phyloP scores from a whole-genome alignment of 164 flowering plant genomes.

The Stephania japonica region DNA sequence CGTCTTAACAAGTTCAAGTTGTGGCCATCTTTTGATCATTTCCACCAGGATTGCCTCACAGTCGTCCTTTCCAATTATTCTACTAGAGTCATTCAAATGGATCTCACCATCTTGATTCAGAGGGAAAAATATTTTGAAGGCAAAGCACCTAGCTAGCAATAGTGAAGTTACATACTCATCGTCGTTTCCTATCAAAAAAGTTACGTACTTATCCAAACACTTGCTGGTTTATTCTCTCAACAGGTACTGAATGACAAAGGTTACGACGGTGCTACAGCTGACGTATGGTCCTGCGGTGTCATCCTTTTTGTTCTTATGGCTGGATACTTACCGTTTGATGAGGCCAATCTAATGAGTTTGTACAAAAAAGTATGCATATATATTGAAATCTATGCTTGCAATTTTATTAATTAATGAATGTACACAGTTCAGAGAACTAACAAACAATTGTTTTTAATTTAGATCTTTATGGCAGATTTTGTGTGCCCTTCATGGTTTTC shows the following conservation, averaged over 20 bases:
- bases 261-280: constrained; percentile 83
- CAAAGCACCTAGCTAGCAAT: background rate
- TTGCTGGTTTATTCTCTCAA: background rate
- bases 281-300: constrained; percentile 97
- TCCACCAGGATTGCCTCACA: too few species aligned
- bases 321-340: constrained; percentile 94
- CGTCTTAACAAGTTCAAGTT: too few species aligned
- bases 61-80: too few species aligned
- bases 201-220: too few species aligned
- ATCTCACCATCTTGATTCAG: background rate
- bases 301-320: constrained; percentile 95
- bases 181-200: background rate
- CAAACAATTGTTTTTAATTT: constrained; percentile 17
- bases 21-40: too few species aligned
- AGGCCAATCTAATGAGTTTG: constrained; percentile 53
- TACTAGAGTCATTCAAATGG: too few species aligned
- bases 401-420: background rate
- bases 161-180: background rate
- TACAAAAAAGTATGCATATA: constrained; percentile 52
- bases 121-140: background rate
- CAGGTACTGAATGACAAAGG: constrained; percentile 84
- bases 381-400: background rate
- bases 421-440: constrained; percentile 7
- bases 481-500: constrained; percentile 83
- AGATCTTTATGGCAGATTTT: constrained; percentile 75